Evolutionary conservation across 2,329 filamentous ascomycete genomes (phyloP).

Genomic region (Xylariaceae sp.): DNA sequence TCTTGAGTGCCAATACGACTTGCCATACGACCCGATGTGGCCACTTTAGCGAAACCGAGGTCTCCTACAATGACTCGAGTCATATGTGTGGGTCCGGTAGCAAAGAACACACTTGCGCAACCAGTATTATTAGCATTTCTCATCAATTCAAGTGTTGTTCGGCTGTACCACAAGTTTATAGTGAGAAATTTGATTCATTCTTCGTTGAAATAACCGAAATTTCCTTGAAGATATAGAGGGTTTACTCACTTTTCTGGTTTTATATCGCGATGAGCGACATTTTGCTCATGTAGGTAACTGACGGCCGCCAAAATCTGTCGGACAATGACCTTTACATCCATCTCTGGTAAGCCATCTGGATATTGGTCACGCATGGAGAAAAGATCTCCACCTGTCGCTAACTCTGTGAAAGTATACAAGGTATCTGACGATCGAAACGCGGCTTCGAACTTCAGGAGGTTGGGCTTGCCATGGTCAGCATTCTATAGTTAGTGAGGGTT

Average conservation of each 20-base stretch:
- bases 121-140: neutral
- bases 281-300: conserved; percentile 55
- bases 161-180: too few relatives aligned
- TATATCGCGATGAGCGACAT: conserved; percentile 59
- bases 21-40: conserved; percentile 50
- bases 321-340: conserved; percentile 54
- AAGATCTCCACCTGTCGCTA: conserved; percentile 62
- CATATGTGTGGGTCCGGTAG: conserved; percentile 50
- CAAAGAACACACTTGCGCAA: conserved; percentile 54
- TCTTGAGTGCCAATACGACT: conserved; percentile 54
- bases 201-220: too few relatives aligned
- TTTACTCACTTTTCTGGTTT: conserved; percentile 52
- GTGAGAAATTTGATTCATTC: too few relatives aligned
- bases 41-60: conserved; percentile 57
- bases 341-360: conserved; percentile 44
- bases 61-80: conserved; percentile 59
- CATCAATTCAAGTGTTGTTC: neutral
- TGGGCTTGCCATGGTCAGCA: conserved; percentile 51
- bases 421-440: conserved; percentile 56
- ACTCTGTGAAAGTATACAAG: conserved; percentile 63
- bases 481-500: neutral
- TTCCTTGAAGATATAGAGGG: neutral
- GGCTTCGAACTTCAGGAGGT: conserved; percentile 59
- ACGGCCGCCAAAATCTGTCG: conserved; percentile 56
- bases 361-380: conserved; percentile 52